Base-by-base conservation (phyloP, 441 rosid genomes). In the California macrophylla region DNA sequence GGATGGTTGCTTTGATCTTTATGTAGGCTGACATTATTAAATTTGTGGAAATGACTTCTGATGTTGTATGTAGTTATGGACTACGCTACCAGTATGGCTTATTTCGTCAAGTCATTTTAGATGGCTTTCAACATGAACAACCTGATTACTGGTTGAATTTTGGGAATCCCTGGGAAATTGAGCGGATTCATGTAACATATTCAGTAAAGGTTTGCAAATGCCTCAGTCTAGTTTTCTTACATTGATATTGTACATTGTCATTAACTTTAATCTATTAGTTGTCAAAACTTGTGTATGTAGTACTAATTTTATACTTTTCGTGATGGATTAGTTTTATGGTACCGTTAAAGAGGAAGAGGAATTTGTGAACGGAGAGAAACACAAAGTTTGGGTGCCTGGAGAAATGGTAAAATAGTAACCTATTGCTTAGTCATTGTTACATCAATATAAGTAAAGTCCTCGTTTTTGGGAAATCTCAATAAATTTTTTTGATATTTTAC, bases 141-240 rank as follows among this genome's bases (percentile, higher is more conserved):
- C 86, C 89, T 66, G 87, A 85, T 66, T 77, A 80, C 69, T 84
- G 89, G 89, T 76, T 85, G 72, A 81, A 81, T 69, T 82, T 80
- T 72, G 89, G 89, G 73, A 85, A 85, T 71, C 89, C 87, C 32
- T 85, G 87, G 89, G 89, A 85, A 81, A 83, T 83, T 45, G 89
- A 83, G 77, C 71, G 89, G 47, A 71, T 81, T 69, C 85, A 85
- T 70, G 78, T 85, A 50, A 75, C 86, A 50, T 85, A 83, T 68
- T 64, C 84, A 29, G 85, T 85, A 70, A 85, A 84, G 85, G 87
- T 84, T 76, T 78, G 81, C 61, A 69, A 71, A 69, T 54, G 64
- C 60, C 76, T 65, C 8, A 54, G 60, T 67, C 60, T 45, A 69
- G 50, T 76, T 25, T 64, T n/a, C 65, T 32, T 40, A n/a, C 20